Base-by-base conservation (phyloP, 768 basidiomycete genomes). In the Wakefieldia striispora region DNA sequence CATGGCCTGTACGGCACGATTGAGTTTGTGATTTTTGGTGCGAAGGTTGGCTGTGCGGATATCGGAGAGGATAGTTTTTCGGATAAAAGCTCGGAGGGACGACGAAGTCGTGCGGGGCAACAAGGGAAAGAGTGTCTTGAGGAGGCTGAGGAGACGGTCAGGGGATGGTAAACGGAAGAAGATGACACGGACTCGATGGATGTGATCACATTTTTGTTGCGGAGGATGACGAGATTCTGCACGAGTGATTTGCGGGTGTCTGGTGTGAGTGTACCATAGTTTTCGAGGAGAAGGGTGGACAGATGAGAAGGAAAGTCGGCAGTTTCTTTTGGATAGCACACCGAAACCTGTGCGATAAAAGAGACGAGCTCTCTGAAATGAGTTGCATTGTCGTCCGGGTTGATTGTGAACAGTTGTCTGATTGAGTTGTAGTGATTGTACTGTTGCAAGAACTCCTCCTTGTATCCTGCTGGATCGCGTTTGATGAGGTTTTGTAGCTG, bases 401-500 rank as follows among this genome's bases (percentile, higher is more conserved):
- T 84, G 51, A 86, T 74, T 59, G 79, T 78, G 61, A 94, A 93
- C 54, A 99, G 88, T 60, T 91, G 82, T 29, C 90, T 82, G 47
- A 88, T 84, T 56, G 84, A 88, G 58, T 88, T 82, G 71, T 95
- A 98, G 68, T 95, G 91, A 52, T 90, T 91, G 87, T 93, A 97
- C 76, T 99, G 95, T 56, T 92, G 92, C 14, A 94, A 65, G 59
- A 98, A 99, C 60, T 99, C 97, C 53, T 98, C 95, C 65, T 82
- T 88, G 75, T 99, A 98, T 0, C 82, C 85, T 9, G 73, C 69
- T 3, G 95, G 90, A 66, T 97, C 92, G 38, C 97, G 81, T 66
- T 99, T 99, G 68, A 99, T 94, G 45, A 98, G 77, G 66, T 97
- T 97, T 68, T 98, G 95, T 8, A 99, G 78, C 64, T 97, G 92